phyloP scores from a whole-genome alignment of 208 protist species.

The Leishmania braziliensis region DNA sequence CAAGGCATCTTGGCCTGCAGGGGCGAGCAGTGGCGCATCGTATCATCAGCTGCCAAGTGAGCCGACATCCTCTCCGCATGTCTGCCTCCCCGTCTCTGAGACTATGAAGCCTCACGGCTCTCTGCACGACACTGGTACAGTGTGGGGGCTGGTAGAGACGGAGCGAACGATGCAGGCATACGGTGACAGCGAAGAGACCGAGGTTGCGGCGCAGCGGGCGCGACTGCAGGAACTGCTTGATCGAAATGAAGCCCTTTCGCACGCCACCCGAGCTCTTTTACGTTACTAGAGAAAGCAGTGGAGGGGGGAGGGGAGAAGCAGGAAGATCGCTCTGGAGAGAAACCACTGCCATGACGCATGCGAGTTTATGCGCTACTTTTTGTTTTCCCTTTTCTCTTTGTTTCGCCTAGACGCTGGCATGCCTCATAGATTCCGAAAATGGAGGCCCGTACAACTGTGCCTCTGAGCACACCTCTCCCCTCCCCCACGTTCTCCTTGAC shows the following conservation, averaged over 20 bases:
- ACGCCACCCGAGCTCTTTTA: constrained; percentile 43
- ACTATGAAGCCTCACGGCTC: too few species aligned
- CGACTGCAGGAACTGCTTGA: constrained; percentile 40
- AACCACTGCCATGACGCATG: neutral
- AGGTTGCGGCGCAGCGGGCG: constrained; percentile 15
- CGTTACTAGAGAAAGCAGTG: constrained; percentile 1
- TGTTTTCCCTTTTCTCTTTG: neutral
- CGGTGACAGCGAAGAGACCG: constrained; percentile 21
- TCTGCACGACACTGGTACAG: neutral
- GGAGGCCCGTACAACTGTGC: neutral
- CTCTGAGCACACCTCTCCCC: neutral
- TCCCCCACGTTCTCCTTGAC: neutral
- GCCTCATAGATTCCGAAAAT: neutral
- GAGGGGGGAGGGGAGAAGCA: neutral
- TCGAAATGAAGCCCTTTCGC: constrained; percentile 39
- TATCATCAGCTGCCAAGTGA: neutral
- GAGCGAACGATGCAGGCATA: constrained; percentile 14
- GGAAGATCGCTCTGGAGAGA: neutral
- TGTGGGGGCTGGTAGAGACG: constrained; percentile 2
- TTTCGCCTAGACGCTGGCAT: neutral
- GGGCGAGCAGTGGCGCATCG: neutral
- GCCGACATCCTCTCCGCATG: neutral
- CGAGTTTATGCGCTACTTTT: neutral
- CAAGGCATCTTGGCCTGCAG: neutral
- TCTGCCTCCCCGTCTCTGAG: neutral